Conservation (phyloP, 1,139 yeast genomes). For the Meyerozyma carpophila region DNA sequence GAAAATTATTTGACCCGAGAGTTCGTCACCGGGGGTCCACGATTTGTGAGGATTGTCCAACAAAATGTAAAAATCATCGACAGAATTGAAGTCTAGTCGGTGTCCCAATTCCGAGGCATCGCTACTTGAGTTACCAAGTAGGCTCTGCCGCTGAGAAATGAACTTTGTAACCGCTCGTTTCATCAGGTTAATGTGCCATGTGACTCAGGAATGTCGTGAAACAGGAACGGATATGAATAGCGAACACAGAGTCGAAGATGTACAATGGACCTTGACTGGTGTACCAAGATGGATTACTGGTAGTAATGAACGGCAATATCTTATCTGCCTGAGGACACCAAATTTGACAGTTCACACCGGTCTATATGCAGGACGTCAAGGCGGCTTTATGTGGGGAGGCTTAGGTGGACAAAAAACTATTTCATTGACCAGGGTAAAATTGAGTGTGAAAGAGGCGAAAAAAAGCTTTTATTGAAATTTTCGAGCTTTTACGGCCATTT, state of each 20-base stretch:
- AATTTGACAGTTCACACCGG: background rate
- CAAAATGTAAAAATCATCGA: slow-evolving; percentile 62
- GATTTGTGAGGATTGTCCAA: slow-evolving; percentile 69
- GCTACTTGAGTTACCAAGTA: background rate
- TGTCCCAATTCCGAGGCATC: background rate
- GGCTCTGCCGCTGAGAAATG: background rate
- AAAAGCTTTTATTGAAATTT: too few relatives aligned
- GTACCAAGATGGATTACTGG: too few relatives aligned
- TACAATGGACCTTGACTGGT: too few relatives aligned
- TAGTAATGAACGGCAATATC: background rate
- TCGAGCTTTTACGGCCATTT: background rate
- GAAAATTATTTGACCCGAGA: slow-evolving; percentile 58
- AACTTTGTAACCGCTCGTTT: slow-evolving; percentile 2
- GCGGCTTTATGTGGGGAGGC: background rate
- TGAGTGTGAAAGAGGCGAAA: too few relatives aligned
- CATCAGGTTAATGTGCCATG: background rate
- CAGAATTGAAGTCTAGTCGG: slow-evolving; percentile 35
- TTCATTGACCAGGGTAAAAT: background rate
- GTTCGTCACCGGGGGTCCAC: slow-evolving; percentile 63
- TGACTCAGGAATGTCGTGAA: background rate
- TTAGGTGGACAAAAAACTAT: background rate
- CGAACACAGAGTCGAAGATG: too few relatives aligned
- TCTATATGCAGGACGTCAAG: background rate
- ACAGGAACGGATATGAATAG: too few relatives aligned
- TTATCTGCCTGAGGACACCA: background rate